Evolutionary conservation across 108 stramenopile genomes (phyloP).

Genomic region (Nitzschia sp.): DNA sequence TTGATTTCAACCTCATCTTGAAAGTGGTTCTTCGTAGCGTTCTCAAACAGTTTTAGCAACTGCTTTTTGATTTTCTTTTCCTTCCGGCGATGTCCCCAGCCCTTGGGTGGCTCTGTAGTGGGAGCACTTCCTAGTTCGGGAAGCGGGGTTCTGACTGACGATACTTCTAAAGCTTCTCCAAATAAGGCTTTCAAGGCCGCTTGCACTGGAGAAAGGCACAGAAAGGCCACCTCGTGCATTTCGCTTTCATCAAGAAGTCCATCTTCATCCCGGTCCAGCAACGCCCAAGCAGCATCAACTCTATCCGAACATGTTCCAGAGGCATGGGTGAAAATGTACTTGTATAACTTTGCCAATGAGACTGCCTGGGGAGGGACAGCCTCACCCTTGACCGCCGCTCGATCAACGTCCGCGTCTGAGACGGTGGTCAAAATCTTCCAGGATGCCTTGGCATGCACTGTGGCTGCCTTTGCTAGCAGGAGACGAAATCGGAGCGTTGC

Average conservation of each 20-base stretch:
- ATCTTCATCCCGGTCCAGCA: conserved; percentile 78
- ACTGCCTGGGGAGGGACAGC: conserved; percentile 21
- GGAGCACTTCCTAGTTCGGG: background rate
- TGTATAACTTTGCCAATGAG: conserved; percentile 9
- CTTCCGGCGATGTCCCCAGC: conserved; percentile 63
- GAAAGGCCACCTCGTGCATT: conserved; percentile 68
- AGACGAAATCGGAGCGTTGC: conserved; percentile 41
- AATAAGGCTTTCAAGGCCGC: conserved; percentile 44
- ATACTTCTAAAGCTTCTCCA: conserved; percentile 32
- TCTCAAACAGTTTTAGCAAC: conserved; percentile 54
- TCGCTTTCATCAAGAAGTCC: conserved; percentile 83
- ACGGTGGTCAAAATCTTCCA: conserved; percentile 63
- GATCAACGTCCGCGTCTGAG: conserved; percentile 79
- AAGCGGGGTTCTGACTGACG: conserved; percentile 21
- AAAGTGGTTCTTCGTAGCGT: conserved; percentile 62
- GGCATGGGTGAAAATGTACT: conserved; percentile 49
- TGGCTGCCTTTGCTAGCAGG: conserved; percentile 36
- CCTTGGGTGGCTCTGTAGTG: background rate
- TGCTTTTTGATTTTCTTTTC: conserved; percentile 56
- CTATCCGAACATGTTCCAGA: conserved; percentile 44
- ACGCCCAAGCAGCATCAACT: conserved; percentile 70
- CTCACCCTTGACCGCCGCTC: conserved; percentile 59
- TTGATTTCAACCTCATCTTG: conserved; percentile 83
- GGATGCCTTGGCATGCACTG: conserved; percentile 35
- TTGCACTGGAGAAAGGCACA: conserved; percentile 61